These are phyloP conservation scores for Phellinidium pouzarii DNA, from an alignment of 1,284 basidiomycete species.

Conservation along the genomic window DNA sequence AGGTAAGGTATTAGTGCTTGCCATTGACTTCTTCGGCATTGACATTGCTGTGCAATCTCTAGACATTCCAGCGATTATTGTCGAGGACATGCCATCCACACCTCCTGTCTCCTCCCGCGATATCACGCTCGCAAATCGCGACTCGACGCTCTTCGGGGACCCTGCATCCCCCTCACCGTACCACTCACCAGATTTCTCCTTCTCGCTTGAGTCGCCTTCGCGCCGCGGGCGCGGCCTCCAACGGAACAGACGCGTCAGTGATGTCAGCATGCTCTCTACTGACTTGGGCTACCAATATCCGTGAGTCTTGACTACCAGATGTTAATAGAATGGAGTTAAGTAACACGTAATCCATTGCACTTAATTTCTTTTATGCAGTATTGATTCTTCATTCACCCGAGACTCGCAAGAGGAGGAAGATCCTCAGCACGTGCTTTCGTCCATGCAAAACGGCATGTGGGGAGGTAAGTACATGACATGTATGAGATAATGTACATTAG, in stretches of 20 bases:
- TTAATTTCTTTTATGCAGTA: slow-evolving; percentile 26
- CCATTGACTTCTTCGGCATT: neutral
- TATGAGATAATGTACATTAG: neutral
- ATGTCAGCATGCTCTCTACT: slow-evolving; percentile 52
- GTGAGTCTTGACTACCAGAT: slow-evolving; percentile 32
- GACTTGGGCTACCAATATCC: slow-evolving; percentile 44
- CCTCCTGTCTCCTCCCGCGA: slow-evolving; percentile 47
- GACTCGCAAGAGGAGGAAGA: slow-evolving; percentile 35
- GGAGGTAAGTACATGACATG: slow-evolving; percentile 43
- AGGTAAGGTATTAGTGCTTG: slow-evolving; percentile 25
- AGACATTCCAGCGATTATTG: slow-evolving; percentile 66
- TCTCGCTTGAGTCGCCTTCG: slow-evolving; percentile 36
- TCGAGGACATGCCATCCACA: slow-evolving; percentile 47
- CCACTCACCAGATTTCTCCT: slow-evolving; percentile 42
- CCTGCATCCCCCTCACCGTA: slow-evolving; percentile 36
- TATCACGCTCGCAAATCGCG: slow-evolving; percentile 43
- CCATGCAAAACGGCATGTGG: slow-evolving; percentile 64
- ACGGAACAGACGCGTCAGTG: slow-evolving; percentile 47
- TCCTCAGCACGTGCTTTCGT: slow-evolving; percentile 45
- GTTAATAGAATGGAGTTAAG: no score
- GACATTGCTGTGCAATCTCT: neutral
- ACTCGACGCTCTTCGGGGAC: slow-evolving; percentile 28
- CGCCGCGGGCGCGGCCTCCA: slow-evolving; percentile 38
- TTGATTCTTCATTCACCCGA: slow-evolving; percentile 38
- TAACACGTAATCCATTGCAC: neutral